A percentile compares a stretch with the other conserved stretches of the same genome.
Evolutionary conservation across 371 early-diverging fungal genomes (phyloP).

Genomic region (Saksenaea oblongispora): DNA sequence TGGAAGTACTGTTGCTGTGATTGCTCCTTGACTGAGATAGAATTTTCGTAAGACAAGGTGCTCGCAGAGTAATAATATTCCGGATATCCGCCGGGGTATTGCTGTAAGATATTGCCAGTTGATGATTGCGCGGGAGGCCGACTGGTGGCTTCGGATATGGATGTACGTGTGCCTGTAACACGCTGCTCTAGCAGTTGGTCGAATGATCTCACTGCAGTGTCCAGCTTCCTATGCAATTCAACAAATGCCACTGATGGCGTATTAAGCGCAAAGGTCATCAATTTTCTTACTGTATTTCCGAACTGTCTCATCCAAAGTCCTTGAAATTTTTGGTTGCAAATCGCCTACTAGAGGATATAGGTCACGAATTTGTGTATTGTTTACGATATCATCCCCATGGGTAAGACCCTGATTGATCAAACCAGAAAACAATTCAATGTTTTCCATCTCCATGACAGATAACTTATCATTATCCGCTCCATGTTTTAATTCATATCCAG

Average conservation of each 20-base stretch:
- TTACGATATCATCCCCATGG: conserved; percentile 56
- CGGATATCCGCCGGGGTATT: background rate
- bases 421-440: conserved; percentile 72
- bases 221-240: conserved; percentile 77
- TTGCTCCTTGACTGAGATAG: no score
- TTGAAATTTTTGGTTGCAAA: conserved; percentile 72
- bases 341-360: conserved; percentile 73
- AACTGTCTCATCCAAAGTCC: conserved; percentile 65
- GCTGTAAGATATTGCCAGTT: background rate
- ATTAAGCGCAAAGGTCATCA: background rate
- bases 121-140: background rate
- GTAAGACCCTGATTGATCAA: conserved; percentile 67
- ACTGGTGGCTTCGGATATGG: background rate
- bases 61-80: no score
- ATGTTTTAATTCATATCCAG: background rate
- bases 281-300: conserved; percentile 61
- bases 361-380: conserved; percentile 66
- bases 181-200: conserved; percentile 81
- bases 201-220: conserved; percentile 80
- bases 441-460: conserved; percentile 69
- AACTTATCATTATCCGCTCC: conserved; percentile 42
- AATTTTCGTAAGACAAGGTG: no score
- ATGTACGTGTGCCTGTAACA: conserved; percentile 36
- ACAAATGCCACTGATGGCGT: conserved; percentile 50
- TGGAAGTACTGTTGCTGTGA: no score